Conservation (phyloP, 2,329 filamentous ascomycete genomes). For the Fusarium sp. region DNA sequence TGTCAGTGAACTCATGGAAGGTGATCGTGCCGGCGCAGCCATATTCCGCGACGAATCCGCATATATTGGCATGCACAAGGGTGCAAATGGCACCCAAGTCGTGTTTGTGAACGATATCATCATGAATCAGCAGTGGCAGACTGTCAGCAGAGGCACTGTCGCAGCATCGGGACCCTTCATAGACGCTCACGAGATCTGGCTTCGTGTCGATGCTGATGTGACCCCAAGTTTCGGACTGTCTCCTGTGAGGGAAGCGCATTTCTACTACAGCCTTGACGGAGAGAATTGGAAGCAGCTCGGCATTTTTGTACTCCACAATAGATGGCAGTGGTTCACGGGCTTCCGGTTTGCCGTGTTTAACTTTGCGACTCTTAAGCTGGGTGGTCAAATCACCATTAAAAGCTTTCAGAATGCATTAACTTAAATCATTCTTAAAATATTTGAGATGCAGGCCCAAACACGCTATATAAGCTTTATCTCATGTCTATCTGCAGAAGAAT, state of each 20-base stretch:
- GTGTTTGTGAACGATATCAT: background rate
- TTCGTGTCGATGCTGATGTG: background rate
- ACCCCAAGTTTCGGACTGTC: background rate
- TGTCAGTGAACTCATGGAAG: background rate
- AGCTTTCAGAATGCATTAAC: background rate
- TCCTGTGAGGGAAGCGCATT: background rate
- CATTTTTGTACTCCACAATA: background rate
- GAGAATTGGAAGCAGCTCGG: background rate
- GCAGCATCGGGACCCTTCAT: background rate
- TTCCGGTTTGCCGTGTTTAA: background rate
- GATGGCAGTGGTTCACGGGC: background rate
- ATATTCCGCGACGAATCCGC: background rate
- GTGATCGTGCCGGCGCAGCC: background rate
- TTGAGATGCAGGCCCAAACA: rapidly evolving
- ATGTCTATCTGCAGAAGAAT: background rate
- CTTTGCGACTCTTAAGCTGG: background rate
- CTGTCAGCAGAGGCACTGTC: background rate
- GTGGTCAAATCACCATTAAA: background rate
- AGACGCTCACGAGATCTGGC: background rate
- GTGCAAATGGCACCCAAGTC: background rate
- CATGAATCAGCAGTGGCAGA: background rate
- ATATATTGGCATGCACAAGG: background rate
- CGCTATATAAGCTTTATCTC: background rate
- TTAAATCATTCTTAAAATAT: background rate
- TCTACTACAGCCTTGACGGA: background rate